Conservation (phyloP, 1,284 basidiomycete species). For the Trametes versicolor region DNA sequence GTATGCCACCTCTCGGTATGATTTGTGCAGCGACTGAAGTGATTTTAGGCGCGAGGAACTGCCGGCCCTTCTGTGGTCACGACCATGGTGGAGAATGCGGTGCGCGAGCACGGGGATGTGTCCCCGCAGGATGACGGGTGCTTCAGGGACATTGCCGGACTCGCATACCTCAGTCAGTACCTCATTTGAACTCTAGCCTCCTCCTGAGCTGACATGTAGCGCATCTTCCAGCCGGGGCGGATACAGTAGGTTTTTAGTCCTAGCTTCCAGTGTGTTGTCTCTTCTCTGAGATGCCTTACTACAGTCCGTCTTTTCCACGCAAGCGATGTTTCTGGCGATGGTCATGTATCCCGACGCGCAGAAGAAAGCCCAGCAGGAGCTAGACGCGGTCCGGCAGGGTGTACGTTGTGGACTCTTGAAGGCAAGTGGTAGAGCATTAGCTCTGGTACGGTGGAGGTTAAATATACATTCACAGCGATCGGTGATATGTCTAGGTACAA, state of each 20-base stretch:
- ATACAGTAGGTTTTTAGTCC: background rate
- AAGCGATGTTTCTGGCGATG: slow-evolving; percentile 40
- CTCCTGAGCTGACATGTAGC: too few species aligned
- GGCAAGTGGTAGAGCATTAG: too few species aligned
- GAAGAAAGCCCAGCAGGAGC: slow-evolving; percentile 27
- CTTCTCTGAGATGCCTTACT: too few species aligned
- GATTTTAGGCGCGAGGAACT: background rate
- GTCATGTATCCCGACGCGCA: slow-evolving; percentile 36
- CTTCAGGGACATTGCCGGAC: slow-evolving; percentile 12
- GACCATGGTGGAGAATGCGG: background rate
- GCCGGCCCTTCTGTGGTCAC: slow-evolving; percentile 6
- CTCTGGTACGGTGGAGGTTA: too few species aligned
- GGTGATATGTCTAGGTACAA: too few species aligned
- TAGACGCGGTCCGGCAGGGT: slow-evolving; percentile 28
- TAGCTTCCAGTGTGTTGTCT: too few species aligned
- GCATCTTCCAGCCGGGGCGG: slow-evolving; percentile 10
- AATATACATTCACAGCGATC: too few species aligned
- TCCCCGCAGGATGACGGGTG: slow-evolving; percentile 9
- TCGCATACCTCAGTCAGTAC: slow-evolving; percentile 14
- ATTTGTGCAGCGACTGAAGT: background rate
- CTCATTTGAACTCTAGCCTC: too few species aligned
- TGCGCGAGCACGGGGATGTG: background rate
- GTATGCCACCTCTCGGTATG: slow-evolving; percentile 10
- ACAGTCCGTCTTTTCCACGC: slow-evolving; percentile 37
- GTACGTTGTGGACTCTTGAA: too few species aligned